Evolutionary conservation across 495 filamentous ascomycete species (phyloP).

Genomic region (Xylaria acuta): DNA sequence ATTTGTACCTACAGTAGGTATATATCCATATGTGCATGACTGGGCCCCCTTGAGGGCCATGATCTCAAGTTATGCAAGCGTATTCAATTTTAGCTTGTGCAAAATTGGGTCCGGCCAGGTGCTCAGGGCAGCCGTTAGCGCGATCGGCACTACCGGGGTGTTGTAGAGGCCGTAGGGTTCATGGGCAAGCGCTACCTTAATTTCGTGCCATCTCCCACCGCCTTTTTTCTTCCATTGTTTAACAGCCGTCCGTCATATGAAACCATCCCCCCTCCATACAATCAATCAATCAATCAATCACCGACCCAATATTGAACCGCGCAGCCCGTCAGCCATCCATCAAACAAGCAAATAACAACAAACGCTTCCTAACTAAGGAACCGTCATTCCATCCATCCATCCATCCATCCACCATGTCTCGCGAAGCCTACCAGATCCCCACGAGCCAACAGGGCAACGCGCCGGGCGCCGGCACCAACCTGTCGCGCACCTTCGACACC

Average conservation of each 20-base stretch:
- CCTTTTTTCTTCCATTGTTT: conserved; percentile 22
- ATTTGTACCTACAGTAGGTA: too few relatives aligned
- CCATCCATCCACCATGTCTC: conserved; percentile 55
- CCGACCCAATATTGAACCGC: neutral
- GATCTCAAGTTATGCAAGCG: too few relatives aligned
- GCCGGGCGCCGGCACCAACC: conserved; percentile 38
- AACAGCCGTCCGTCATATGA: neutral
- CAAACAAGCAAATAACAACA: neutral
- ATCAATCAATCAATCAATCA: neutral
- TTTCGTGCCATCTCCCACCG: conserved; percentile 20
- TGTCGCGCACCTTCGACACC: conserved; percentile 41
- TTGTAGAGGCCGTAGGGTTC: too few relatives aligned
- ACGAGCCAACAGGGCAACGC: conserved; percentile 37
- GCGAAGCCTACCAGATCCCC: conserved; percentile 68
- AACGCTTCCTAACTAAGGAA: neutral
- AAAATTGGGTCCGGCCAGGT: too few relatives aligned
- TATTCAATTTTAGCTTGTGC: too few relatives aligned
- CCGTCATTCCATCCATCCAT: neutral
- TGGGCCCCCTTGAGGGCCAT: too few relatives aligned
- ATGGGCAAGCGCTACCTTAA: neutral
- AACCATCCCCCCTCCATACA: conserved; percentile 3
- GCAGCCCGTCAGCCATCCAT: too few relatives aligned
- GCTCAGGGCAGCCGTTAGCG: too few relatives aligned
- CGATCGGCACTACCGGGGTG: too few relatives aligned
- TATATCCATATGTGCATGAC: too few relatives aligned